A percentile compares a stretch with the other conserved stretches of the same genome.
phyloP scores from a whole-genome alignment of 768 basidiomycete species.

The Solioccasus polychromus region DNA sequence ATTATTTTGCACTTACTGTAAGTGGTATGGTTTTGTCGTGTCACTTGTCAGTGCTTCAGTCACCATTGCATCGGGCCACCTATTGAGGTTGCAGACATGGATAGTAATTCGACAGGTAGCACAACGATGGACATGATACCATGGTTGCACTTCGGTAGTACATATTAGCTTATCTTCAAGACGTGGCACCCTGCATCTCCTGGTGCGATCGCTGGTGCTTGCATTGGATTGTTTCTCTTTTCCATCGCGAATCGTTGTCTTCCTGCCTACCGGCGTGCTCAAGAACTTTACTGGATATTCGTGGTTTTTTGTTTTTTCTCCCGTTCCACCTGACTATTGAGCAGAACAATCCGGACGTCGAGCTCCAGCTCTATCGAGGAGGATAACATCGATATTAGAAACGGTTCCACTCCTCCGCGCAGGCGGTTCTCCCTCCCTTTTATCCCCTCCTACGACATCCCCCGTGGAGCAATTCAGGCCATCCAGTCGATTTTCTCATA shows the following conservation, averaged over 20 bases:
- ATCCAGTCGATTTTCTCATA: slow-evolving; percentile 64
- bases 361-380: slow-evolving; percentile 4
- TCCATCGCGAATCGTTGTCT: slow-evolving; percentile 72
- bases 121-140: slow-evolving; percentile 50
- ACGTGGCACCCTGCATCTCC: slow-evolving; percentile 63
- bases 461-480: slow-evolving; percentile 64
- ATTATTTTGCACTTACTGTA: background rate
- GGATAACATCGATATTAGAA: background rate
- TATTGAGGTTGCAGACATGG: background rate
- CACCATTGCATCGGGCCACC: background rate
- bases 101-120: slow-evolving; percentile 8
- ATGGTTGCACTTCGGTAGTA: slow-evolving; percentile 65
- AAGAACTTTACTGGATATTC: slow-evolving; percentile 60
- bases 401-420: slow-evolving; percentile 7
- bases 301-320: slow-evolving; percentile 2
- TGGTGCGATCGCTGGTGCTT: slow-evolving; percentile 74
- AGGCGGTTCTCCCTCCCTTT: slow-evolving; percentile 54
- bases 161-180: slow-evolving; percentile 66
- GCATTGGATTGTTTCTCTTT: slow-evolving; percentile 65
- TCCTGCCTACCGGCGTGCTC: slow-evolving; percentile 48
- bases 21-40: background rate
- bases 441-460: slow-evolving; percentile 60
- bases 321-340: background rate
- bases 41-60: background rate
- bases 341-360: slow-evolving; percentile 13